These are phyloP conservation scores for Ophiostoma angusticollis DNA, from an alignment of 2,329 filamentous ascomycete species.

Conservation along the genomic window DNA sequence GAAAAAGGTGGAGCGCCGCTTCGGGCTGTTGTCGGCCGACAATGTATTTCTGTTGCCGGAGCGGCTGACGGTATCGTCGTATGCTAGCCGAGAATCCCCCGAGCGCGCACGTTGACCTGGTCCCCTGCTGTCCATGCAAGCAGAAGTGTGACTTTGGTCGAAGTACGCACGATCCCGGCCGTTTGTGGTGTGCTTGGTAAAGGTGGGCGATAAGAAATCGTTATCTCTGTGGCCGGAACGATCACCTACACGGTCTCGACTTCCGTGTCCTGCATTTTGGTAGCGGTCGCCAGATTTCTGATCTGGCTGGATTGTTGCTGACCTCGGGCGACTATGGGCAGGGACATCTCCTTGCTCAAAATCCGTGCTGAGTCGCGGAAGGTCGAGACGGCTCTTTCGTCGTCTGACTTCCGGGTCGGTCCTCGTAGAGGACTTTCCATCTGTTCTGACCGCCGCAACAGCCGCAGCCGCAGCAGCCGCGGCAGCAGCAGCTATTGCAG, in stretches of 20 bases:
- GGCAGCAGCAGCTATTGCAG: neutral
- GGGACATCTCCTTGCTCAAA: slow-evolving; percentile 19
- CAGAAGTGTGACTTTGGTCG: slow-evolving; percentile 14
- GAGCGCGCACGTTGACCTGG: slow-evolving; percentile 8
- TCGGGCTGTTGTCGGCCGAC: slow-evolving; percentile 11
- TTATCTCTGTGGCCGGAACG: slow-evolving; percentile 18
- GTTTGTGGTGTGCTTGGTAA: slow-evolving; percentile 27
- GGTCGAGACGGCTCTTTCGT: slow-evolving; percentile 26
- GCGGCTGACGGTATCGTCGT: slow-evolving; percentile 4
- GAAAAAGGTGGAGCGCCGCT: slow-evolving; percentile 23
- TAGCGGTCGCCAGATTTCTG: slow-evolving; percentile 18
- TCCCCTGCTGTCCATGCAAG: neutral
- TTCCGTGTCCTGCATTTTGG: slow-evolving; percentile 21
- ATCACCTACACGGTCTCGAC: slow-evolving; percentile 11
- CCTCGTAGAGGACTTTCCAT: neutral
- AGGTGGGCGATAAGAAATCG: slow-evolving; percentile 28
- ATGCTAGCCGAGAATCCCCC: slow-evolving; percentile 5
- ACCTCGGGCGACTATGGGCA: slow-evolving; percentile 21
- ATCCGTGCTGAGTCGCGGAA: slow-evolving; percentile 34
- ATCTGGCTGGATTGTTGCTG: slow-evolving; percentile 21
- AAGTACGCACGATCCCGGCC: slow-evolving; percentile 32
- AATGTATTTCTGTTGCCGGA: neutral
- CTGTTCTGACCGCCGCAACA: neutral
- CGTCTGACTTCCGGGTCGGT: slow-evolving; percentile 15
- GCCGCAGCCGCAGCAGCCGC: slow-evolving; percentile 5